These are phyloP conservation scores for Penicillium sp. DNA, from an alignment of 2,329 filamentous ascomycete genomes.

Conservation along the genomic window DNA sequence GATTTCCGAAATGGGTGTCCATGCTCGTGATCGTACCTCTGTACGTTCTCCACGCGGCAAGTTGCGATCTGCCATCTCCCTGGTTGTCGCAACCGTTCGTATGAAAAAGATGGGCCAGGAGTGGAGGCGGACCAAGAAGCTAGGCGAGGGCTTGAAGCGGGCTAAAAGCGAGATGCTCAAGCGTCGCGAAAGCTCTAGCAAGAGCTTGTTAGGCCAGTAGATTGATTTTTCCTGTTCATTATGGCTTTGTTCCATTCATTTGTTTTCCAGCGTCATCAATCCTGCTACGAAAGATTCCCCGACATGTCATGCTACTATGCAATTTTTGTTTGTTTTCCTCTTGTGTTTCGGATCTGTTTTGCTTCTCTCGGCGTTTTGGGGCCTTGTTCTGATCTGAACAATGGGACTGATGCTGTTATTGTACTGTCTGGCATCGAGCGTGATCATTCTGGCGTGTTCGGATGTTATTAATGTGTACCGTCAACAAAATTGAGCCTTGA, in stretches of 20 bases:
- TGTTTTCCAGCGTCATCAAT: constrained; percentile 20
- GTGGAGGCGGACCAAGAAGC: constrained; percentile 45
- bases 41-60: constrained; percentile 41
- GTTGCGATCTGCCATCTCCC: constrained; percentile 43
- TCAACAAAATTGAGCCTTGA: background rate
- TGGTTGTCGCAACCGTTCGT: constrained; percentile 46
- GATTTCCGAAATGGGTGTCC: constrained; percentile 78
- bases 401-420: background rate
- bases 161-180: constrained; percentile 44
- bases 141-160: constrained; percentile 46
- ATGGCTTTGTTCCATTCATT: constrained; percentile 11
- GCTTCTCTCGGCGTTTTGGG: background rate
- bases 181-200: constrained; percentile 34
- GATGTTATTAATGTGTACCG: background rate
- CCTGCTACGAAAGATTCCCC: constrained; percentile 26
- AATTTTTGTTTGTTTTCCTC: background rate
- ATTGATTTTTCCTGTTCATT: constrained; percentile 16
- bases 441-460: background rate
- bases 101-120: constrained; percentile 48
- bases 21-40: constrained; percentile 36
- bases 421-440: constrained; percentile 5
- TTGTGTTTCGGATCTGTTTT: background rate
- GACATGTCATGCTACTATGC: constrained; percentile 16
- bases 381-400: background rate
- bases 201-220: constrained; percentile 19